A percentile compares a stretch with the other conserved stretches of the same genome.
Conservation (phyloP, 192 early-diverging fungal species). For the Dispira parvispora region DNA sequence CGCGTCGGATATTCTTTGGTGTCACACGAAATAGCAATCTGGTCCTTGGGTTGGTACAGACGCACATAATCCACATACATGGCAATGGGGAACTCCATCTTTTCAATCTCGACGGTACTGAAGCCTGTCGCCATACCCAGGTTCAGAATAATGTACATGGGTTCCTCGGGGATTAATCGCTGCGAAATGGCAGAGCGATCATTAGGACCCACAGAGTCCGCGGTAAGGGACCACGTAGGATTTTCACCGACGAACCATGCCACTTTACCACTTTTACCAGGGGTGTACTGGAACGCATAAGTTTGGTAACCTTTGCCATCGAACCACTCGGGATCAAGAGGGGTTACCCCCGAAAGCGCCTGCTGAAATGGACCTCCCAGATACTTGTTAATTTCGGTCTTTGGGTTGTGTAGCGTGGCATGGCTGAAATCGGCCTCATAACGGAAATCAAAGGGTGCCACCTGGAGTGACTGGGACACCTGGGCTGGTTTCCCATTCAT, state of each 20-base stretch:
- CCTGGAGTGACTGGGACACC: constrained; percentile 31
- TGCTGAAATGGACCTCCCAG: constrained; percentile 30
- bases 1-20: constrained; percentile 31
- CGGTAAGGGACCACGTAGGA: constrained; percentile 24
- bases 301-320: constrained; percentile 23
- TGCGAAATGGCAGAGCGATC: constrained; percentile 22
- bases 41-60: constrained; percentile 32
- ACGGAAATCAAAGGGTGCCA: constrained; percentile 33
- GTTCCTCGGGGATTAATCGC: constrained; percentile 31
- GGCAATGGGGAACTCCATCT: constrained; percentile 24
- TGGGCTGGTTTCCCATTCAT: constrained; percentile 9
- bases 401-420: constrained; percentile 14
- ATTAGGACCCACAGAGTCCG: constrained; percentile 24
- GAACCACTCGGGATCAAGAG: constrained; percentile 20
- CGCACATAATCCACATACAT: constrained; percentile 39
- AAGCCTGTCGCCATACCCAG: constrained; percentile 28
- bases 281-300: constrained; percentile 28
- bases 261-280: constrained; percentile 22
- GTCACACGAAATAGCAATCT: constrained; percentile 32
- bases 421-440: constrained; percentile 24
- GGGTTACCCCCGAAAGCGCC: constrained; percentile 24
- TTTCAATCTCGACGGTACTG: constrained; percentile 21
- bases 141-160: constrained; percentile 41
- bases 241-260: constrained; percentile 23
- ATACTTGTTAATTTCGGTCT: constrained; percentile 15